Conservation (phyloP, 441 rosid species). For the Euphorbia neoarborescens region DNA sequence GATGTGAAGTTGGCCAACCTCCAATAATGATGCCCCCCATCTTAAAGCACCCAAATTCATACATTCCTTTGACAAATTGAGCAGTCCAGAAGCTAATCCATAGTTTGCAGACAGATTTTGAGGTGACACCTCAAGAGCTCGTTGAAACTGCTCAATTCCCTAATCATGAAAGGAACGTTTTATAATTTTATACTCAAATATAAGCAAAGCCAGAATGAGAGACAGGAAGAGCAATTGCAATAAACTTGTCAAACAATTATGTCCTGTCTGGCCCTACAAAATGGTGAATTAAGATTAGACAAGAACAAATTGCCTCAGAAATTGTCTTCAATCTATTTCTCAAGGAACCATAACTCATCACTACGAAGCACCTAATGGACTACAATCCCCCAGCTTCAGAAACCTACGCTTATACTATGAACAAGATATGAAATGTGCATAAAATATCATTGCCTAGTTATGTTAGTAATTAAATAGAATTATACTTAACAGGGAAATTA, state of each 20-base stretch:
- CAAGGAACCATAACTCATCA: neutral
- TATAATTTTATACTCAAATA: conserved; percentile 12
- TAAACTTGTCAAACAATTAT: conserved; percentile 1
- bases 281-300: neutral
- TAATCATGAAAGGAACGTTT: conserved; percentile 30
- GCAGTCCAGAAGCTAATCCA: conserved; percentile 79
- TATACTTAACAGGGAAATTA: neutral
- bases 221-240: neutral
- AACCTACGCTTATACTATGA: neutral
- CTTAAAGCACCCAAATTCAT: conserved; percentile 68
- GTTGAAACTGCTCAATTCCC: conserved; percentile 79
- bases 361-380: neutral
- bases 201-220: neutral
- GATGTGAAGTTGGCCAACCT: conserved; percentile 41
- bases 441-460: too few relatives aligned
- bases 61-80: conserved; percentile 78
- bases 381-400: neutral
- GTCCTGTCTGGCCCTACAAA: neutral
- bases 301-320: neutral
- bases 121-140: conserved; percentile 66
- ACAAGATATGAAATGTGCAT: neutral
- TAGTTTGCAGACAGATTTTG: conserved; percentile 64
- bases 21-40: conserved; percentile 80
- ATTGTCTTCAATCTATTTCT: too few relatives aligned
- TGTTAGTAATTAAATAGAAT: neutral